Evolutionary conservation across 1,139 yeast genomes (phyloP), one percentile per base, ranked within the genome.

Genomic region (Blastobotrys indianensis): DNA sequence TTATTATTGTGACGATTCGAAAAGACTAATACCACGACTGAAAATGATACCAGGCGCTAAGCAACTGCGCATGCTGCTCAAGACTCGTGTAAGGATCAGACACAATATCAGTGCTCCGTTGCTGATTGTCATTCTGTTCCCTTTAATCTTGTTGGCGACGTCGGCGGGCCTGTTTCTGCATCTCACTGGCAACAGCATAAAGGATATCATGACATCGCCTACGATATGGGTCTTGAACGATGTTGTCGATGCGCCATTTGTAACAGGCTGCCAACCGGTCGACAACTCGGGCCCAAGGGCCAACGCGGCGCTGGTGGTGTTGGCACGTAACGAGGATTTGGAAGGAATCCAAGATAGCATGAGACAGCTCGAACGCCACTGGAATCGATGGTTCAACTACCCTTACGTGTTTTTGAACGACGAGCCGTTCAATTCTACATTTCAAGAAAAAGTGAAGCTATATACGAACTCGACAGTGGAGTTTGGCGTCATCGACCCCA

Each of bases 381-480:
- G 87, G 67, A 87, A 87, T 60, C 55, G 66, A 23, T 80, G 84
- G 60, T 86, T 80, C 63, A 72, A 75, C 46, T 87, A 87, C 60
- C 95, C 95, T 0, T 86, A 86, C 70, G 85, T 86, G 1, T 85
- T 87, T 58, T 60, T 87, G 38, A 86, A 85, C 60, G 94, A 87
- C 59, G 72, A 69, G 50, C 80, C 79, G 5, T 85, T 86, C 60
- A 67, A 77, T 1, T 74, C 76, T 0, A 63, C 64, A 37, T 85
- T 85, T 66, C 83, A 72, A 55, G 55, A 61, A 31, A 49, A 52
- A 35, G 70, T 83, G 43, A 46, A 52, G 28, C 59, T 61, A 16
- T 63, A 63, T 10, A 72, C 84, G 0, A 63, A 70, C 6, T 79
- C 87, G 0, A 71, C 74, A 17, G 69, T 76, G 47, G 74, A 74